Percentiles rank a stretch among this genome's conserved stretches.
These are phyloP conservation scores for Mycena indigotica DNA, from an alignment of 768 basidiomycete genomes.

Conservation along the genomic window DNA sequence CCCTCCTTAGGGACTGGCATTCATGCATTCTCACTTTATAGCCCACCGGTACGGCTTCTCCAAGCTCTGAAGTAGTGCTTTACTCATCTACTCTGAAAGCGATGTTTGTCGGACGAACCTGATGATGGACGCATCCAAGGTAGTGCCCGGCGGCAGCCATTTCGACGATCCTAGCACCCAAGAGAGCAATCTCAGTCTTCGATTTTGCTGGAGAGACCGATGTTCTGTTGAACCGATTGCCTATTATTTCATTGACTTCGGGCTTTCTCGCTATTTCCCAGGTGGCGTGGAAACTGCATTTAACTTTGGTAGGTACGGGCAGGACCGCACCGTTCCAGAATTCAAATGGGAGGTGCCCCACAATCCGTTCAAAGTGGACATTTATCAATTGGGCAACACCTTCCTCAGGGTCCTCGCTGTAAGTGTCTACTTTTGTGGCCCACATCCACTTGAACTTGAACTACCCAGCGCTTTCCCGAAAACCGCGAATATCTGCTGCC, in stretches of 20 bases:
- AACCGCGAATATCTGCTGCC: too few species aligned
- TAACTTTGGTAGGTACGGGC: too few species aligned
- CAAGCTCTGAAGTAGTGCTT: background rate
- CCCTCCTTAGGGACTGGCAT: background rate
- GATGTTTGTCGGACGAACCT: slow-evolving; percentile 25
- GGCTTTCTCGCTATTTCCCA: slow-evolving; percentile 27
- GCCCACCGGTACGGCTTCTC: slow-evolving; percentile 16
- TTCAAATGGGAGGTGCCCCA: slow-evolving; percentile 7
- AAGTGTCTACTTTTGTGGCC: too few species aligned
- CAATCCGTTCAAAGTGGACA: slow-evolving; percentile 31
- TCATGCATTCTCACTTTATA: background rate
- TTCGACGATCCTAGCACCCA: background rate
- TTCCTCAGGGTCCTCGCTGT: too few species aligned
- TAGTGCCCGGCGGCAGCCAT: slow-evolving; percentile 19
- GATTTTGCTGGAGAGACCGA: slow-evolving; percentile 6
- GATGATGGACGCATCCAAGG: slow-evolving; percentile 15
- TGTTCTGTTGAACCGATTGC: slow-evolving; percentile 25
- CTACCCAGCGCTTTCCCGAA: too few species aligned
- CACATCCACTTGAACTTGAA: too few species aligned
- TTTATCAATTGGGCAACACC: slow-evolving; percentile 29
- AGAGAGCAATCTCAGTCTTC: background rate
- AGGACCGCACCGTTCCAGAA: slow-evolving; percentile 28
- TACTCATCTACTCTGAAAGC: slow-evolving; percentile 5
- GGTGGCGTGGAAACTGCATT: too few species aligned
- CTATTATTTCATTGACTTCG: slow-evolving; percentile 33